Percentiles rank a stretch among this genome's conserved stretches.
These are phyloP conservation scores for Paraconiothyrium brasiliense DNA, from an alignment of 2,329 filamentous ascomycete genomes.

Conservation along the genomic window DNA sequence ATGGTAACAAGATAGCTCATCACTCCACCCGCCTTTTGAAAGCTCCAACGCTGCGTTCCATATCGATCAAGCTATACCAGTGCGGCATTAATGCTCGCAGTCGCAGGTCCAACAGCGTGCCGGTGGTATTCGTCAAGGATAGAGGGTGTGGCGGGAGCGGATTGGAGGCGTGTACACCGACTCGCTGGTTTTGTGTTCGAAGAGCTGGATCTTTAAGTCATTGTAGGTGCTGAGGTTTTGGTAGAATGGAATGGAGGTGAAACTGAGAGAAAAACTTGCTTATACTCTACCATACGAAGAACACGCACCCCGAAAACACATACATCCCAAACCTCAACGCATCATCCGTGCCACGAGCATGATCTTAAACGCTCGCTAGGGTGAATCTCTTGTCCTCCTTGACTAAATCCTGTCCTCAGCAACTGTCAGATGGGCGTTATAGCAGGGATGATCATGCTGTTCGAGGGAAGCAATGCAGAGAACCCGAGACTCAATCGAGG, in stretches of 20 bases:
- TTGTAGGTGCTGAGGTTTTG: neutral
- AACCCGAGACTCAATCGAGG: too few relatives aligned
- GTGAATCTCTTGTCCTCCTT: too few relatives aligned
- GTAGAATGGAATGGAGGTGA: neutral
- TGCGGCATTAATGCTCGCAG: neutral
- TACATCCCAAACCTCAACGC: too few relatives aligned
- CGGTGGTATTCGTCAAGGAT: neutral
- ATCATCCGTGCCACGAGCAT: too few relatives aligned
- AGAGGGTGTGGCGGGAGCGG: neutral
- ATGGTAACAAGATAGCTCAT: slow-evolving; percentile 17
- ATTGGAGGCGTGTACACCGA: neutral
- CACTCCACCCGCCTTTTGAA: slow-evolving; percentile 18
- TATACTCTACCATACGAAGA: too few relatives aligned
- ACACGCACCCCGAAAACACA: too few relatives aligned
- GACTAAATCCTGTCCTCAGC: too few relatives aligned
- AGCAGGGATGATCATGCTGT: too few relatives aligned
- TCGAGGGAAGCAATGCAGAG: too few relatives aligned
- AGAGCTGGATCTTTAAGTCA: slow-evolving; percentile 1
- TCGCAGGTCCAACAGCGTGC: slow-evolving; percentile 4
- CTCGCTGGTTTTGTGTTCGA: neutral
- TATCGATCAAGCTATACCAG: neutral
- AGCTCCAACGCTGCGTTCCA: neutral
- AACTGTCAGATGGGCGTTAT: too few relatives aligned
- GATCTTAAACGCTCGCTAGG: too few relatives aligned
- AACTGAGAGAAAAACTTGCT: neutral